Evolutionary conservation across 106 monocot genomes (phyloP), one percentile per base, ranked within the genome.

Genomic region (Allium cepa): DNA sequence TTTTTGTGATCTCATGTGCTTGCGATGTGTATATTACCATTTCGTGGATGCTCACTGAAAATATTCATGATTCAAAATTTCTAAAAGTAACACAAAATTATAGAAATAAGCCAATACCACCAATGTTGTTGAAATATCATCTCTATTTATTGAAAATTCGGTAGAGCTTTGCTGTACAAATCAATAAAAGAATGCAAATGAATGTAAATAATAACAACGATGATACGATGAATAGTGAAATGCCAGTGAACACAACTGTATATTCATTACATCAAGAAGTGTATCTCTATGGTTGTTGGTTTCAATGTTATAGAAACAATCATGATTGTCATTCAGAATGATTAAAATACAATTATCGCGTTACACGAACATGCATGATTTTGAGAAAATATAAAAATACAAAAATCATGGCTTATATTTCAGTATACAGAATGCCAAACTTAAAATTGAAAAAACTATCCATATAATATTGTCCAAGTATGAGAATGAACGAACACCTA

Each of bases 41-140:
- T 4, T 36, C 36, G 3, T 2, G 36, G 3, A 36, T 36, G 4
- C 36, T 36, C 36, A 36, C 4, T 53, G 15, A 53, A 15, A 53
- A 53, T 6, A 15, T 26, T 11, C 52, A 9, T 11, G 13, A 26
- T 8, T 67, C 9, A 13, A 16, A 66, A 8, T 27, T 14, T 63
- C 47, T 47, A 63, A 45, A 63, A 46, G 46, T 15, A 63, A 63
- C 8, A n/a, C 27, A 26, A 46, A 27, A 67, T 7, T 18, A 12
- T 26, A 12, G 52, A 52, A 26, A 57, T 77, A 36, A 36, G 36
- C 4, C 36, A 36, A 67, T 80, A 96, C 96, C 96, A 92, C 86
- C 64, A 96, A 74, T 59, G 83, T 79, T 56, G 50, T 70, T 53
- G 96, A 91, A 57, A 96, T 79, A 26, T 86, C 91, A 57, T 88